Base-by-base conservation (phyloP, 2,329 filamentous ascomycete species). In the Pseudogymnoascus sp. region DNA sequence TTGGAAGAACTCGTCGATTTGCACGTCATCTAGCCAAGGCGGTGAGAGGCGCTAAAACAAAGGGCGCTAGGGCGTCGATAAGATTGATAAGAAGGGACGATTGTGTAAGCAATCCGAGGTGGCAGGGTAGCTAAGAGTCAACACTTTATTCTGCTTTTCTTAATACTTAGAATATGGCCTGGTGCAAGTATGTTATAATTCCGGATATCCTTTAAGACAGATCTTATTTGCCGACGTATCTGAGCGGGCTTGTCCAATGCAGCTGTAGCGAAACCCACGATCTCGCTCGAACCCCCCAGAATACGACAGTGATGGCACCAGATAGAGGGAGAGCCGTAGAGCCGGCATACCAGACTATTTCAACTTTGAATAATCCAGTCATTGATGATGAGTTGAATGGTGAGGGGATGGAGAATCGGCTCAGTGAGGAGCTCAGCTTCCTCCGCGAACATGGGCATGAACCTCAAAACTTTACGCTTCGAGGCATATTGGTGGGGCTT, bases 401-500 rank as follows among this genome's bases (percentile, higher is more conserved):
- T 14, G 6, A 5, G 12, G 58, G 38, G 4, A 8, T 41, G 28
- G 65, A 62, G 38, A 66, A 71, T 21, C 65, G 68, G 18, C 66
- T 65, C 37, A 73, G 68, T 60, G 68, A 72, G 16, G 68, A 67
- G 21, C 66, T 67, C 16, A 62, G 65, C 60, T 73, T 69, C 55
- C 69, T 74, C 52, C 67, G 68, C 14, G 64, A 61, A 49, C 69
- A 70, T 71, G 70, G 69, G 7, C 64, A 63, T 18, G 72, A 74
- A 64, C 71, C 71, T 37, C 84, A 84, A 55, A 92, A 91, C 77
- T 97, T 99, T 77, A 97, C 95, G 0, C 63, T 88, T 25, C 88
- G 95, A 62, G 91, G 91, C 60, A 81, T 97, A 40, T 72, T 86
- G 4, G 91, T 90, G 28, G 95, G 95, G 14, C 80, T 96, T 5